phyloP scores from a whole-genome alignment of 495 filamentous ascomycete species.

The Aspergillus nanangensis region DNA sequence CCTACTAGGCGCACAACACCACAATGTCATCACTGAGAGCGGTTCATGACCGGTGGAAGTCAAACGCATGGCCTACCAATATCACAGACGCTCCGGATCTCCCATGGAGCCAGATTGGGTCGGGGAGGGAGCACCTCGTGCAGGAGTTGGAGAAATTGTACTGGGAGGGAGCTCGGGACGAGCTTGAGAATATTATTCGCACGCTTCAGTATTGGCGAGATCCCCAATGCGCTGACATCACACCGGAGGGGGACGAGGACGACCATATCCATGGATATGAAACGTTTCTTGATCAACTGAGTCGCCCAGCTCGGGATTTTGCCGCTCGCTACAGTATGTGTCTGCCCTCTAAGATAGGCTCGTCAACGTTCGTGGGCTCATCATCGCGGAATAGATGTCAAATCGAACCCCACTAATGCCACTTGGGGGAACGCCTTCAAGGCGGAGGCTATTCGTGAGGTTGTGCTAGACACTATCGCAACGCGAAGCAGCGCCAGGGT shows the following conservation, averaged over 20 bases:
- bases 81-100: constrained; percentile 3
- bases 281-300: constrained; percentile 29
- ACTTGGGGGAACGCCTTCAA: too few species aligned
- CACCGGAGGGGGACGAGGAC: constrained; percentile 11
- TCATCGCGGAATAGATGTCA: not conserved
- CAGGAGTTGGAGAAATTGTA: constrained; percentile 21
- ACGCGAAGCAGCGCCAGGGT: too few species aligned
- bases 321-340: constrained; percentile 14
- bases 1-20: not conserved
- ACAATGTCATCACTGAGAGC: not conserved
- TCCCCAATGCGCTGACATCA: constrained; percentile 7
- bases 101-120: constrained; percentile 10
- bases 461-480: too few species aligned
- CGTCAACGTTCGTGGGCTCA: not conserved
- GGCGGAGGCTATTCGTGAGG: too few species aligned
- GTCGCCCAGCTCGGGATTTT: constrained; percentile 18
- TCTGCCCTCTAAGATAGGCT: not conserved
- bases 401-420: not conserved
- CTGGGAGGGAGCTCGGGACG: constrained; percentile 22
- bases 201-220: constrained; percentile 23
- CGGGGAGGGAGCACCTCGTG: constrained; percentile 11
- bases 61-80: not conserved
- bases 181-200: constrained; percentile 21
- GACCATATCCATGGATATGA: constrained; percentile 26
- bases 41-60: not conserved